phyloP scores from a whole-genome alignment of 768 basidiomycete genomes.

The Ephemerocybe angulata region DNA sequence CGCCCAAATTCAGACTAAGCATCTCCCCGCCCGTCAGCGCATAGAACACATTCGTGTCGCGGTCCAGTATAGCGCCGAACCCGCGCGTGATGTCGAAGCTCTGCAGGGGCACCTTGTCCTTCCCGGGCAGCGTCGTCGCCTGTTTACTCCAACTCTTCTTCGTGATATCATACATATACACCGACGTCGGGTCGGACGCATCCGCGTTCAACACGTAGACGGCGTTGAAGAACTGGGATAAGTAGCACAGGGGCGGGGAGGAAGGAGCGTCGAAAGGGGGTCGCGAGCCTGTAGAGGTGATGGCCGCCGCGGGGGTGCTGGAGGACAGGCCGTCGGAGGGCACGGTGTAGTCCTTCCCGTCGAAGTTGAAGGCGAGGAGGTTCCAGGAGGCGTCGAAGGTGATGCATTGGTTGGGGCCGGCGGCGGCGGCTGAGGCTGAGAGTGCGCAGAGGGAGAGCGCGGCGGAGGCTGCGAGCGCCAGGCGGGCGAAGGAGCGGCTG shows the following conservation, averaged over 20 bases:
- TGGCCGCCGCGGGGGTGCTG: conserved; percentile 38
- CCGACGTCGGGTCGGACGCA: conserved; percentile 55
- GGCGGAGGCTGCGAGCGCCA: too few relatives aligned
- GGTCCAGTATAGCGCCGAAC: neutral
- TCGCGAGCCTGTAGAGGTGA: conserved; percentile 77
- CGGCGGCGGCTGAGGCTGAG: conserved; percentile 15
- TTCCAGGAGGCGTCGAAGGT: conserved; percentile 81
- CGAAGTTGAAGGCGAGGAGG: conserved; percentile 80
- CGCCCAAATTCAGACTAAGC: neutral
- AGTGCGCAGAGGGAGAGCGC: conserved; percentile 12
- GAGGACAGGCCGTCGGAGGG: conserved; percentile 45
- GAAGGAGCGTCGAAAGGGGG: neutral
- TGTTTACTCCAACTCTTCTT: conserved; percentile 80
- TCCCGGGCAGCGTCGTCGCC: conserved; percentile 48
- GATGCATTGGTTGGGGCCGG: conserved; percentile 49
- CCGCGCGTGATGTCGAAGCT: conserved; percentile 69
- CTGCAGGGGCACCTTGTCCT: too few relatives aligned
- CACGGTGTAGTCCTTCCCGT: conserved; percentile 80
- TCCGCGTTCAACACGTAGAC: conserved; percentile 84
- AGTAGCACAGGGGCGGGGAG: conserved; percentile 2
- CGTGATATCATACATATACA: conserved; percentile 80
- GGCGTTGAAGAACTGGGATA: conserved; percentile 70
- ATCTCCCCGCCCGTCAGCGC: neutral
- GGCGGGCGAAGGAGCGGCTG: too few relatives aligned
- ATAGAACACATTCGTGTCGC: neutral